Evolutionary conservation across 164 flowering plant species (phyloP), one percentile per base, ranked within the genome.

Genomic region (Paratinospora sagittata): DNA sequence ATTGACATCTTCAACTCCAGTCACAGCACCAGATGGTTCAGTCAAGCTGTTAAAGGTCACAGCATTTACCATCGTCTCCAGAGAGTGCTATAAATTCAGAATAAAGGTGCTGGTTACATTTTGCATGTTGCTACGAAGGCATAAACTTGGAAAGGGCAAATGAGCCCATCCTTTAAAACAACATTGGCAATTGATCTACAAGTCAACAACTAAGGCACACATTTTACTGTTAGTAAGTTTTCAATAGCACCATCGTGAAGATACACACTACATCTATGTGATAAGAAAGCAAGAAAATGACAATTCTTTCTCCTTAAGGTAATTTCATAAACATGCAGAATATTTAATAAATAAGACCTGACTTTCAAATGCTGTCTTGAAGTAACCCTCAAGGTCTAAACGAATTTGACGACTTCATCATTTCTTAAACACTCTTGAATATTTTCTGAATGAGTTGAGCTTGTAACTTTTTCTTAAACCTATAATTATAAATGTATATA

Each of bases 1-100:
- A 75, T 39, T 63, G 77, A 52, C 71, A 60, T 74, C 78, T 75
- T 78, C 83, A 70, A 37, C 76, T 79, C 74, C 67, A 73, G 72
- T 67, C 67, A 26, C 72, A 73, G 30, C 66, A 71, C 49, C 70
- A 69, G 57, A 76, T 23, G 81, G 74, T 74, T 81, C 78, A 75
- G 66, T 74, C 47, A 47, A 27, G 65, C 66, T 61, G 27, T 55
- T 23, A 52, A 62, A 23, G 41, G 84, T 70, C 58, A 74, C 71
- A 66, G 69, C 34, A 70, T 75, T 66, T 11, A 33, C 71, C 19
- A 52, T 58, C 60, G 72, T 81, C 73, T 43, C 81, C 86, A 81
- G 81, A 68, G 67, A 76, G 27, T 66, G 63, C n/a, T 39, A 27
- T 43, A 16, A 52, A 6, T 11, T 21, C 58, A 52, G 16, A 52